Percentiles rank a stretch among this genome's conserved stretches.
These are phyloP conservation scores for Furcasterigmium sp. DNA, from an alignment of 2,329 filamentous ascomycete genomes.

Conservation along the genomic window DNA sequence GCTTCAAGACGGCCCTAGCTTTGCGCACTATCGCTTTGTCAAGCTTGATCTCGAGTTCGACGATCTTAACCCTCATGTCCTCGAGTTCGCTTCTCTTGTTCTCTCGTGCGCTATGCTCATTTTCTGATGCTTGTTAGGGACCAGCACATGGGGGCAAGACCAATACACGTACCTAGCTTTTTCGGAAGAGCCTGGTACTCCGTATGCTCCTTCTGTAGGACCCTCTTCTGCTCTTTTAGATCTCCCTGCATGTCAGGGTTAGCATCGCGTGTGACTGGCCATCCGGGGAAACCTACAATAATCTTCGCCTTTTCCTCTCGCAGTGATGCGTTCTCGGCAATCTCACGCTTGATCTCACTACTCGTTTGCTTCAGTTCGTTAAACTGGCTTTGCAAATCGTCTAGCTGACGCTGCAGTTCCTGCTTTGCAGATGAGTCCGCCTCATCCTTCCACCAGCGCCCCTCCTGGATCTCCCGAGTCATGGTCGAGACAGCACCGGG, in stretches of 20 bases:
- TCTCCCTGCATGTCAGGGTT: slow-evolving; percentile 32
- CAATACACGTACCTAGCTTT: slow-evolving; percentile 56
- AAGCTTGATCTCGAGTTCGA: slow-evolving; percentile 45
- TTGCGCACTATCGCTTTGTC: slow-evolving; percentile 53
- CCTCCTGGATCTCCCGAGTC: slow-evolving; percentile 54
- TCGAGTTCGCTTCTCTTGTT: slow-evolving; percentile 35
- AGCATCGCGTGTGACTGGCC: slow-evolving; percentile 8
- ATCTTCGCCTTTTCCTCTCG: background rate
- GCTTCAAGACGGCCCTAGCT: slow-evolving; percentile 44
- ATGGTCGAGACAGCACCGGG: slow-evolving; percentile 65
- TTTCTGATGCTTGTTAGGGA: slow-evolving; percentile 12
- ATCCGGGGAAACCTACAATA: background rate
- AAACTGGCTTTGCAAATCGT: slow-evolving; percentile 34
- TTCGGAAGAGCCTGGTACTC: slow-evolving; percentile 63
- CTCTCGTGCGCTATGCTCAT: slow-evolving; percentile 22
- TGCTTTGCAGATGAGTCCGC: slow-evolving; percentile 62
- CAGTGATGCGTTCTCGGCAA: slow-evolving; percentile 17
- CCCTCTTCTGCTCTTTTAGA: slow-evolving; percentile 58
- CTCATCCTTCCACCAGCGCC: slow-evolving; percentile 70
- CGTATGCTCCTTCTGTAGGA: slow-evolving; percentile 60
- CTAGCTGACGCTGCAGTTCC: slow-evolving; percentile 50
- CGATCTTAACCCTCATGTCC: slow-evolving; percentile 37
- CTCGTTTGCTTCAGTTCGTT: slow-evolving; percentile 36
- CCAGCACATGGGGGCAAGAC: background rate
- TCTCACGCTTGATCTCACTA: slow-evolving; percentile 33